Evolutionary conservation across 1,284 basidiomycete genomes (phyloP).

Genomic region (Takashimella koratensis): DNA sequence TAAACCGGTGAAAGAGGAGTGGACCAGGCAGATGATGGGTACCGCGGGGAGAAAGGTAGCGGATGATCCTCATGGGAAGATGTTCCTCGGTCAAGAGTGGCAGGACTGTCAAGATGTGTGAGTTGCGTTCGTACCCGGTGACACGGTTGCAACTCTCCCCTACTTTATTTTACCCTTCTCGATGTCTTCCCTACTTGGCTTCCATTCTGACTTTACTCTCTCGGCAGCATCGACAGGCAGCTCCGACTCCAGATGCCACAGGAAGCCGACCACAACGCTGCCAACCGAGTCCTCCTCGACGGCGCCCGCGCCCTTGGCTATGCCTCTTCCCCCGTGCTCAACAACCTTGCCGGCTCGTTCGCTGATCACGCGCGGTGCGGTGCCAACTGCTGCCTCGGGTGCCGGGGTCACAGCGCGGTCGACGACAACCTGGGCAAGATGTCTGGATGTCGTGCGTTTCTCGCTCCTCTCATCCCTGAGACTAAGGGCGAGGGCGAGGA

Average conservation of each 20-base stretch:
- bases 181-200: too few species aligned
- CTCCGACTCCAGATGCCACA: constrained; percentile 11
- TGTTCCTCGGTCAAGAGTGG: constrained; percentile 10
- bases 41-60: constrained; percentile 8
- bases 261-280: constrained; percentile 24
- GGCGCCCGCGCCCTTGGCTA: constrained; percentile 23
- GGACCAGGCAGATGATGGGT: constrained; percentile 37
- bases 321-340: constrained; percentile 13
- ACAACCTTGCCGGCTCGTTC: constrained; percentile 6
- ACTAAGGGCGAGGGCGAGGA: constrained; percentile 14
- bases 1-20: constrained; percentile 46
- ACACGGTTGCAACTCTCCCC: too few species aligned
- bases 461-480: constrained; percentile 26
- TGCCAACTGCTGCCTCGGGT: constrained; percentile 14
- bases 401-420: too few species aligned
- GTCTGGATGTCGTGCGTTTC: constrained; percentile 19
- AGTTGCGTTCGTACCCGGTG: too few species aligned
- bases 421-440: too few species aligned
- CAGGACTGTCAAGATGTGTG: constrained; percentile 6
- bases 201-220: constrained; percentile 5
- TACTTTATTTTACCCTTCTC: too few species aligned
- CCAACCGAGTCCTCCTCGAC: constrained; percentile 22
- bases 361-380: constrained; percentile 12
- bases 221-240: constrained; percentile 7
- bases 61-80: constrained; percentile 4